Evolutionary conservation across 306 rosid species (phyloP).

Genomic region (Mucuna pruriens): DNA sequence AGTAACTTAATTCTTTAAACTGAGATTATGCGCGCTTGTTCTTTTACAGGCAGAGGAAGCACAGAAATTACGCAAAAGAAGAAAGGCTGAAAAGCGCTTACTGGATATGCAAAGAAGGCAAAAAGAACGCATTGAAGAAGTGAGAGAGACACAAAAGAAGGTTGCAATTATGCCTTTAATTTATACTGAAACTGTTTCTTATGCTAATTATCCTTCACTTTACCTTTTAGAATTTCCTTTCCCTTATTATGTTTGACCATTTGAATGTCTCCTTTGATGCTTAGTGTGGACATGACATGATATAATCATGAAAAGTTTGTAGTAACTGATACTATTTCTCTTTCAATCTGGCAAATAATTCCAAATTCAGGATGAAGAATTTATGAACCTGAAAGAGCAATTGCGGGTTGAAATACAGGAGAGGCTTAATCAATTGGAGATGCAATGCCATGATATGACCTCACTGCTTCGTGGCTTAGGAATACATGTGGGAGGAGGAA

Average conservation of each 20-base stretch:
- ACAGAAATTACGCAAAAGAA: slow-evolving; percentile 82
- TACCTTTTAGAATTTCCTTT: neutral
- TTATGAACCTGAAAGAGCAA: slow-evolving; percentile 76
- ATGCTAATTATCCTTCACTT: slow-evolving; percentile 21
- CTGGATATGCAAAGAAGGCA: slow-evolving; percentile 82
- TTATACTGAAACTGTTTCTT: neutral
- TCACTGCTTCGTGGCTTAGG: slow-evolving; percentile 89
- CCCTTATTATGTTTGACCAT: neutral
- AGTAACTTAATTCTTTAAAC: slow-evolving; percentile 9
- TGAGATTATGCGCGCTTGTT: slow-evolving; percentile 20
- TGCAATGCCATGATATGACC: slow-evolving; percentile 67
- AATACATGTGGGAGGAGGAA: slow-evolving; percentile 71
- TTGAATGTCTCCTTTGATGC: slow-evolving; percentile 25
- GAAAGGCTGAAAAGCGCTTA: slow-evolving; percentile 76
- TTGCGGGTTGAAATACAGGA: slow-evolving; percentile 72
- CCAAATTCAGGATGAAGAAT: slow-evolving; percentile 78
- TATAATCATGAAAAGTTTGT: neutral
- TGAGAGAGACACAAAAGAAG: slow-evolving; percentile 93
- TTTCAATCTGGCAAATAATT: slow-evolving; percentile 34
- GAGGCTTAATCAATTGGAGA: slow-evolving; percentile 70
- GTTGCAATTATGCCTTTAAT: slow-evolving; percentile 46
- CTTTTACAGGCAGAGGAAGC: slow-evolving; percentile 81
- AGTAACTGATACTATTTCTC: slow-evolving; percentile 7
- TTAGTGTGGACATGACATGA: neutral
- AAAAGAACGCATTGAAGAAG: slow-evolving; percentile 90